Evolutionary conservation across 2,329 filamentous ascomycete species (phyloP).

Genomic region (Fusarium devonianum): DNA sequence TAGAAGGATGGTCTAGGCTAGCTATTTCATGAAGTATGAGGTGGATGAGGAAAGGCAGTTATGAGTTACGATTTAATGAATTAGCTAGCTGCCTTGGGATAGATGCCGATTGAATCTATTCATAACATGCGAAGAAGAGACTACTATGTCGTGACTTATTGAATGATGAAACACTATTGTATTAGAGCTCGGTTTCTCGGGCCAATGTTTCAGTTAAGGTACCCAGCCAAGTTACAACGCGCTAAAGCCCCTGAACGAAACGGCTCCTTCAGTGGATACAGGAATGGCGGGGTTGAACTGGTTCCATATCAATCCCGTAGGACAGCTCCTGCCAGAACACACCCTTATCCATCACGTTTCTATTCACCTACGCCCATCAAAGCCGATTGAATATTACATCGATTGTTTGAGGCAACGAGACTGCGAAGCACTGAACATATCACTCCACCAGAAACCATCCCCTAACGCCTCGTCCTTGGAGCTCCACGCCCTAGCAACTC

Average conservation of each 20-base stretch:
- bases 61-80: conserved; percentile 32
- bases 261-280: conserved; percentile 10
- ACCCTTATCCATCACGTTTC: too few species aligned
- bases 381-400: too few species aligned
- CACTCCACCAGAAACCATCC: not conserved
- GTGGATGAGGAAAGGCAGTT: conserved; percentile 36
- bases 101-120: conserved; percentile 64
- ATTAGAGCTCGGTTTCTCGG: conserved; percentile 1
- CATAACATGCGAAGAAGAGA: conserved; percentile 38
- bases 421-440: too few species aligned
- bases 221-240: not conserved
- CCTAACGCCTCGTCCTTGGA: not conserved
- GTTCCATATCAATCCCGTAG: too few species aligned
- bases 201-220: not conserved
- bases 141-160: not conserved
- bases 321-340: too few species aligned
- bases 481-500: not conserved
- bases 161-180: not conserved
- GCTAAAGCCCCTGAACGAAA: conserved; percentile 6
- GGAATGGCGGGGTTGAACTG: conserved; percentile 36
- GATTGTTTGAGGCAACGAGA: too few species aligned
- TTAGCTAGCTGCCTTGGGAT: conserved; percentile 44
- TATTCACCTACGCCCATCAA: too few species aligned
- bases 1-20: conserved; percentile 44
- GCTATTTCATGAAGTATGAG: conserved; percentile 42